Conservation (phyloP, 805 yeast species). For the Candida odintsovae region DNA sequence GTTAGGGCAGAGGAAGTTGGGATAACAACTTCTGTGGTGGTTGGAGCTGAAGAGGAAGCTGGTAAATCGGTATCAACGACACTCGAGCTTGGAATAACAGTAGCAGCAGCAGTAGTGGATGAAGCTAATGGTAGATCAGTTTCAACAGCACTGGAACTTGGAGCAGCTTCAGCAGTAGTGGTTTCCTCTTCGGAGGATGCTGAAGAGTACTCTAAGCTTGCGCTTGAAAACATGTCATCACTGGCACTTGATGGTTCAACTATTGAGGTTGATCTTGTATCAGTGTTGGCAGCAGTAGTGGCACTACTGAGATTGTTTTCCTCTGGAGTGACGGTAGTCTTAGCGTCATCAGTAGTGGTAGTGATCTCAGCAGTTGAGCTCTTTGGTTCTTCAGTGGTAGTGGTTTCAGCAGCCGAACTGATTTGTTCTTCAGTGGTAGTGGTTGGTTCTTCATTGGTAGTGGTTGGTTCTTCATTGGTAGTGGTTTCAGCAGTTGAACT, state of each 20-base stretch:
- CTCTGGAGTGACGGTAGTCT: not conserved
- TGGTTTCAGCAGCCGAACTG: slow-evolving; percentile 1
- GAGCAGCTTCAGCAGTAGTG: not conserved
- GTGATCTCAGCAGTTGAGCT: not conserved
- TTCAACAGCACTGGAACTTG: slow-evolving; percentile 1
- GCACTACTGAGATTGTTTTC: not conserved
- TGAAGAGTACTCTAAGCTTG: not conserved
- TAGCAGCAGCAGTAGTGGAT: not conserved
- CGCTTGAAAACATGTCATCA: not conserved
- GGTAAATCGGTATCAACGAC: not conserved
- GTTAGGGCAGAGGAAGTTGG: not conserved
- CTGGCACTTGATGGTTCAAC: not conserved
- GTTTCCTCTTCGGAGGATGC: not conserved
- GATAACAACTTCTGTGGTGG: not conserved
- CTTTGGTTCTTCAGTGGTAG: not conserved
- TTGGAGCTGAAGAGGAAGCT: not conserved
- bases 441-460: not conserved
- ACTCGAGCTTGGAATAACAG: not conserved
- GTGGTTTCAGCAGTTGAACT: not conserved
- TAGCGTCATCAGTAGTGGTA: not conserved
- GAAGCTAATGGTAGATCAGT: not conserved
- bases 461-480: not conserved
- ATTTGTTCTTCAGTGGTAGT: not conserved
- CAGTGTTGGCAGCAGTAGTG: not conserved
- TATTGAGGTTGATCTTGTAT: not conserved